Base-by-base conservation (phyloP, 2,329 filamentous ascomycete genomes). In the Saccharata proteae region DNA sequence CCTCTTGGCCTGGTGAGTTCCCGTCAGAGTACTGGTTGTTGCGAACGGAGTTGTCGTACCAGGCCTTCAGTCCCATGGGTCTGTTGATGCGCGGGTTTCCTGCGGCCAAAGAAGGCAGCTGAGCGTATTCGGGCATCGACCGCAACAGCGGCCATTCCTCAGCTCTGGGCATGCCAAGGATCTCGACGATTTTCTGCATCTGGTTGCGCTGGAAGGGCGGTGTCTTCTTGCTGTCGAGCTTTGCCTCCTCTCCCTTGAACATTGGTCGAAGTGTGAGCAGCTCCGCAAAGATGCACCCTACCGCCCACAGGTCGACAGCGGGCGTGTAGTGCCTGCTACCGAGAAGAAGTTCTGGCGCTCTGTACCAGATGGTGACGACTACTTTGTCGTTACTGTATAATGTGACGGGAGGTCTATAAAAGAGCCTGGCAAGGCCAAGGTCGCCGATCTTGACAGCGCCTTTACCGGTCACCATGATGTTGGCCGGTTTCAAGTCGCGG, bases 311-410 rank as follows among this genome's bases (percentile, higher is more conserved):
- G 54, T 98, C 90, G 41, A 98, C 84, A 14, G 90, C 88, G 0
- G 90, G 86, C 0, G 90, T 96, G 59, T 98, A 98, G 55, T 98
- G 90, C n/a, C 82, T 73, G 29, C 79, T 84, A 2, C 90, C 90
- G 3, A 98, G 73, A 2, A 98, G 72, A 4, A 98, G 68, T 55
- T 98, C 90, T 0, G 90, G 90, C 0, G 90, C 90, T 14, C 90
- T 82, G 49, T 98, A 98, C 90, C 90, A 98, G 40, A 98, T 98
- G 0, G 90, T 98, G 10, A 98, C 90, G 31, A 98, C 90, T 3
- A 98, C 90, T 54, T 98, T 98, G 46, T 98, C 90, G 31, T 90
- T 90, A 12, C 75, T 81, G 56, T 90, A 98, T 2, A 98, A 70
- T 0, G 82, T 83, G 47, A 93, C 84, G 1, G 96, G 64, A 0